phyloP scores from a whole-genome alignment of 345 rosid genomes.

The Diplotaxis tenuifolia region DNA sequence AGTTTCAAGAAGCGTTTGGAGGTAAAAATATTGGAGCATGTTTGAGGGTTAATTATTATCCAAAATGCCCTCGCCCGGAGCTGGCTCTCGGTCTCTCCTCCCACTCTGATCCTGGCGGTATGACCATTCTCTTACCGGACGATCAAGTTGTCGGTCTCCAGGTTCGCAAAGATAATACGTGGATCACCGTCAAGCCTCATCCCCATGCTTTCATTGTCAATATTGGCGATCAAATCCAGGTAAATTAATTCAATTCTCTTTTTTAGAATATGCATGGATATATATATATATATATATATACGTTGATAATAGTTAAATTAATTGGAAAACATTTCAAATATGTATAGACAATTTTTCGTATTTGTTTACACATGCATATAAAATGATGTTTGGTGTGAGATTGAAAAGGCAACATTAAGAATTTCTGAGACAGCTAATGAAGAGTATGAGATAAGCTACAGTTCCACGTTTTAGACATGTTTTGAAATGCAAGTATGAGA shows the following conservation, averaged over 20 bases:
- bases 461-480: neutral
- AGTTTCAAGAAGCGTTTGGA: conserved; percentile 69
- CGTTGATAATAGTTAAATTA: neutral
- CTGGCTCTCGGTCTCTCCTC: conserved; percentile 79
- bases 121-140: conserved; percentile 83
- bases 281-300: neutral
- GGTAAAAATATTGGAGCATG: conserved; percentile 74
- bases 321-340: neutral
- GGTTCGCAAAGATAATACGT: conserved; percentile 52
- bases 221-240: conserved; percentile 96
- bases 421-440: neutral
- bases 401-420: neutral
- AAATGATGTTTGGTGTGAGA: neutral
- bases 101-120: conserved; percentile 93
- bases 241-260: conserved; percentile 12
- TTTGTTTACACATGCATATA: neutral
- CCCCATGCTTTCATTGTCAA: conserved; percentile 82
- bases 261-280: neutral
- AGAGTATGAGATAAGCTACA: neutral
- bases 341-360: neutral
- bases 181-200: conserved; percentile 92
- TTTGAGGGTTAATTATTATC: conserved; percentile 80
- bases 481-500: neutral
- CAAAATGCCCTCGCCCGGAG: conserved; percentile 91
- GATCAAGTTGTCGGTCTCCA: conserved; percentile 75